Evolutionary conservation across 768 basidiomycete species (phyloP), one percentile per base, ranked within the genome.

Genomic region (Lepiota venenata): DNA sequence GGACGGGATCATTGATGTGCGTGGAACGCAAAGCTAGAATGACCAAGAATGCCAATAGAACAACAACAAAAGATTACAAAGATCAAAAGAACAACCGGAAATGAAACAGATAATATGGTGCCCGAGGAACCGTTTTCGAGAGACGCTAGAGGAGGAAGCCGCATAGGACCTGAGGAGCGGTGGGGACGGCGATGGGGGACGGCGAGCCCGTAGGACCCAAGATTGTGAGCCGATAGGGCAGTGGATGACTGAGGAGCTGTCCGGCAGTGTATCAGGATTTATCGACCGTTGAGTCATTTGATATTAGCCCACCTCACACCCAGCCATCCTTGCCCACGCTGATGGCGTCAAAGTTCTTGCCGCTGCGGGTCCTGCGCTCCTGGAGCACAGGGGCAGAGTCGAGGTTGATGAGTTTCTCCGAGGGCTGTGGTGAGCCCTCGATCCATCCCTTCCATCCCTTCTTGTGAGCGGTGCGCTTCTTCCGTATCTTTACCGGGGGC

Each of bases 401-500:
- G 57, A 91, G 77, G 63, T 91, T 91, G 70, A 91, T 91, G 48
- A 91, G 73, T 67, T 90, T 91, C 62, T 84, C 80, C 14, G 87
- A 88, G 18, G 90, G 87, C 49, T 83, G 82, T 21, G 87, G 87
- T 18, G 88, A 90, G 60, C 88, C 89, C 73, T 91, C 90, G 18
- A 92, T 87, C 90, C 90, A 92, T 37, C 90, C 90, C 74, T 92
- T 92, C 90, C 90, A 92, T 15, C 90, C 90, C 68, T 92, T 92
- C 70, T 78, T 84, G 35, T 79, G 84, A 0, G 84, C 77, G 41
- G 78, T 72, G 60, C 85, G 84, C 74, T 81, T 88, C 67, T 76
- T 79, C 42, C 78, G 77, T n/a, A 67, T 68, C 22, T 63, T 71
- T 22, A 61, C 65, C 21, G 62, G 61, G n/a, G 10, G 65, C 58